Base-by-base conservation (phyloP, 2,329 filamentous ascomycete species). In the Aspergillus sp. region DNA sequence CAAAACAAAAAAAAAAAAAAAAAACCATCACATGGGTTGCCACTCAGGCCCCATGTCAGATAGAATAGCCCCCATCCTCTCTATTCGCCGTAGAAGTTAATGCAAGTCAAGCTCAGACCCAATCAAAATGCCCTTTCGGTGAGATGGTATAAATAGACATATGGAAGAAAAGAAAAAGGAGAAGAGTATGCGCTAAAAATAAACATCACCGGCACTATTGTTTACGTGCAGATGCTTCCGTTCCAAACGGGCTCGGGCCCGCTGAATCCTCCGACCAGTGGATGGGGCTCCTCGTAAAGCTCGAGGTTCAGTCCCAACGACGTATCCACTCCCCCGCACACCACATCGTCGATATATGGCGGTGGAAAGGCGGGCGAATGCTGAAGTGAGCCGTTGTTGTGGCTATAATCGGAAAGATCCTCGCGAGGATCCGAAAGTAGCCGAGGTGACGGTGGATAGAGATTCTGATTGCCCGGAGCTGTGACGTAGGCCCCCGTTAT, bases 321-420 rank as follows among this genome's bases (percentile, higher is more conserved):
- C 49, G 63, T 65, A 32, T 75, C 70, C 12, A 68, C 57, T 10
- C 70, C 57, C 31, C 70, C 67, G 54, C 74, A 73, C 24, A 71
- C 62, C 26, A 70, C 59, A 49, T 78, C 76, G 54, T 71, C 68
- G 6, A 73, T 65, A 54, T 74, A 78, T 29, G 69, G 69, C 31
- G 77, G 72, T 18, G 75, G 75, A 47, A 74, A 79, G 11, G 72
- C 66, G 2, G 76, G 71, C 2, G 76, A 72, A 22, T 75, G 72
- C 2, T 71, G 68, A 18, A 75, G 66, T 3, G 70, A 67, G 31
- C 65, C 65, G 46, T 67, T 55, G 54, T 75, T 71, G 49, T 75
- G 71, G 50, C 64, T 64, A 31, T 73, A 68, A 36, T 74, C 72
- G 1, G 73, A 68, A 1, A 73, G 58, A 11, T 69, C 66, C 3